A percentile compares a stretch with the other conserved stretches of the same genome.
phyloP scores from a whole-genome alignment of 108 stramenopile genomes.

The Nitzschia putrida region DNA sequence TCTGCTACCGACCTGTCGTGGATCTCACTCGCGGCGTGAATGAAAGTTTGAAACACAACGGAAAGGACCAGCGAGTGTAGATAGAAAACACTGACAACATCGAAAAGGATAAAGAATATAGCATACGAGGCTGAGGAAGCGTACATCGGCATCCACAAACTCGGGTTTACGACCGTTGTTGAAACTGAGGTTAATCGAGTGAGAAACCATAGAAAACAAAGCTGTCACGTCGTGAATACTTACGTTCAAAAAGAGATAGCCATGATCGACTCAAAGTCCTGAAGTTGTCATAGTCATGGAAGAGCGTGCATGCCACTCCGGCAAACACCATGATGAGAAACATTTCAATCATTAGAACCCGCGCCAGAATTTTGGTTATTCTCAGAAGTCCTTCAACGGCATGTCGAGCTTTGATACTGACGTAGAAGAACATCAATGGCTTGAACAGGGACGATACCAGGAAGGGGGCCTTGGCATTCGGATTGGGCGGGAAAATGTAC shows the following conservation, averaged over 20 bases:
- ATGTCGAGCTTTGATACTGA: conserved; percentile 41
- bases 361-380: conserved; percentile 43
- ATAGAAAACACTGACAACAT: conserved; percentile 48
- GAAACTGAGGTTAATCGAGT: conserved; percentile 28
- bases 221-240: neutral
- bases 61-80: conserved; percentile 58
- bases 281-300: conserved; percentile 37
- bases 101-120: conserved; percentile 58
- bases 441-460: conserved; percentile 46
- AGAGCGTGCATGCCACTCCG: conserved; percentile 48
- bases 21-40: conserved; percentile 47
- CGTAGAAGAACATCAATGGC: conserved; percentile 63
- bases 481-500: conserved; percentile 20
- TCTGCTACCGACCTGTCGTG: conserved; percentile 39
- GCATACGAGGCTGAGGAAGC: conserved; percentile 29
- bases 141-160: conserved; percentile 70
- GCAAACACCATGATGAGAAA: conserved; percentile 57
- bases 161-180: conserved; percentile 60
- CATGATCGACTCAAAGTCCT: conserved; percentile 33
- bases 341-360: conserved; percentile 57
- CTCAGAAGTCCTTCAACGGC: conserved; percentile 50
- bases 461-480: conserved; percentile 4
- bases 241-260: conserved; percentile 46
- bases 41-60: conserved; percentile 66
- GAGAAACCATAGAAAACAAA: neutral